These are phyloP conservation scores for Malassezia furfur DNA, from an alignment of 1,284 basidiomycete genomes.

Conservation along the genomic window DNA sequence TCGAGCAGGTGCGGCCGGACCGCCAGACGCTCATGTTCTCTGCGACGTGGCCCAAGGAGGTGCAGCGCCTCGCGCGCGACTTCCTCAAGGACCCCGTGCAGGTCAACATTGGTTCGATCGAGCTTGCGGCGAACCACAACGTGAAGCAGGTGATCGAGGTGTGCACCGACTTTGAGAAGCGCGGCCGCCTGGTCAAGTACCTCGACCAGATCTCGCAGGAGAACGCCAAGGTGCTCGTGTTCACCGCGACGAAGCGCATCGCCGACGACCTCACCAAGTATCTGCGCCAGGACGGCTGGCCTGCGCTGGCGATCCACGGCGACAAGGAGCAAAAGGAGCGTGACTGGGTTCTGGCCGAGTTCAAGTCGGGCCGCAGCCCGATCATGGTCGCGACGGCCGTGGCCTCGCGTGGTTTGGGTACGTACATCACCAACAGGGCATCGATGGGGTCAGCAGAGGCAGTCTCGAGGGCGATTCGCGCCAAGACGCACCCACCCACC, in stretches of 20 bases:
- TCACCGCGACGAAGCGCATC: constrained; percentile 92
- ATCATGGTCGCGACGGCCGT: constrained; percentile 80
- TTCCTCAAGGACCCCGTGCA: constrained; percentile 94
- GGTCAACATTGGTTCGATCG: constrained; percentile 97
- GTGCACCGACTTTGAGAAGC: constrained; percentile 96
- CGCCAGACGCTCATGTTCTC: constrained; percentile 76
- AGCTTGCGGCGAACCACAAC: constrained; percentile 95
- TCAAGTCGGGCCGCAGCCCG: constrained; percentile 92
- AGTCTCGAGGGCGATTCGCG: not conserved
- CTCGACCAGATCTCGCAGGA: constrained; percentile 91
- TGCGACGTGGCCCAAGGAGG: constrained; percentile 98
- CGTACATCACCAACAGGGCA: constrained; percentile 52
- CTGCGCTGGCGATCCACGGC: constrained; percentile 90
- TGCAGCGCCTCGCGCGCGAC: constrained; percentile 91
- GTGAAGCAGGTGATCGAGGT: constrained; percentile 91
- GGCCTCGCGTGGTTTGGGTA: constrained; percentile 98
- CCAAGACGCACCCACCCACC: no score
- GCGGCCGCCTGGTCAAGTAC: constrained; percentile 88
- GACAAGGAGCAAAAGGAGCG: constrained; percentile 84
- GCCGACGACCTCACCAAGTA: constrained; percentile 92
- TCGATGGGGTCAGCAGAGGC: not conserved
- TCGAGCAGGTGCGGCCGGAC: constrained; percentile 89
- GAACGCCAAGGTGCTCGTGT: constrained; percentile 97
- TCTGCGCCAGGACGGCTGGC: constrained; percentile 67
- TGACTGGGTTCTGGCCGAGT: constrained; percentile 96